These are phyloP conservation scores for Cytospora piceae DNA, from an alignment of 2,329 filamentous ascomycete species.

Conservation along the genomic window DNA sequence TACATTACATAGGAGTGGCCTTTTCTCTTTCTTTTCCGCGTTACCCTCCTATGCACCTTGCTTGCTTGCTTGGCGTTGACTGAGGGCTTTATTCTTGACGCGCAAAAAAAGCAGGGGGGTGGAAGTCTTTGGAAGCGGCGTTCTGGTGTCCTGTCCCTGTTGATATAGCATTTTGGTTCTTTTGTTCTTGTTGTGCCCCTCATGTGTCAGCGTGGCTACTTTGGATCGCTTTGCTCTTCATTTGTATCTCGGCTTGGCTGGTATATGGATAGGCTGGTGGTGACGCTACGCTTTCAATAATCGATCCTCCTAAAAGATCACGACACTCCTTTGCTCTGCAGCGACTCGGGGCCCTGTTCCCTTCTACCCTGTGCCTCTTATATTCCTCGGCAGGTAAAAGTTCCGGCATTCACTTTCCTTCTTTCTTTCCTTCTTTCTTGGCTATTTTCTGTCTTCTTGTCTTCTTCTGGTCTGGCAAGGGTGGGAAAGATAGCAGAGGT, in stretches of 20 bases:
- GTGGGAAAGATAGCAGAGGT: slow-evolving; percentile 2
- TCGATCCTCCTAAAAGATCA: slow-evolving; percentile 10
- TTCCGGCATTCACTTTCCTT: neutral
- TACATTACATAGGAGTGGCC: neutral
- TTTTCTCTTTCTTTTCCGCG: slow-evolving; percentile 5
- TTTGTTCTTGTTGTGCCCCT: neutral
- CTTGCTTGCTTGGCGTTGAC: slow-evolving; percentile 15
- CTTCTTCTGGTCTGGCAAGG: neutral
- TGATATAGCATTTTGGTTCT: slow-evolving; percentile 17
- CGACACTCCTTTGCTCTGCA: slow-evolving; percentile 19
- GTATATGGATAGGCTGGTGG: slow-evolving; percentile 8
- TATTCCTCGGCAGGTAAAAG: neutral
- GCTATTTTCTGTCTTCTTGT: neutral
- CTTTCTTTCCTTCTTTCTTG: no score
- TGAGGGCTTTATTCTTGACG: slow-evolving; percentile 16
- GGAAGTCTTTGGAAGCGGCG: slow-evolving; percentile 21
- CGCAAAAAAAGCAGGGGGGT: slow-evolving; percentile 12
- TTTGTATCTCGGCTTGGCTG: slow-evolving; percentile 17
- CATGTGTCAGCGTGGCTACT: slow-evolving; percentile 19
- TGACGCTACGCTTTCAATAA: slow-evolving; percentile 14
- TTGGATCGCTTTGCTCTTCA: slow-evolving; percentile 18
- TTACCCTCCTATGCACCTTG: neutral
- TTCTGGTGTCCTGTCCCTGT: slow-evolving; percentile 21
- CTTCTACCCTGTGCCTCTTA: neutral
- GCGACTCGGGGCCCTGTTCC: neutral